Conservation (phyloP, 2,329 filamentous ascomycete genomes). For the Colletotrichum chlorophyti region DNA sequence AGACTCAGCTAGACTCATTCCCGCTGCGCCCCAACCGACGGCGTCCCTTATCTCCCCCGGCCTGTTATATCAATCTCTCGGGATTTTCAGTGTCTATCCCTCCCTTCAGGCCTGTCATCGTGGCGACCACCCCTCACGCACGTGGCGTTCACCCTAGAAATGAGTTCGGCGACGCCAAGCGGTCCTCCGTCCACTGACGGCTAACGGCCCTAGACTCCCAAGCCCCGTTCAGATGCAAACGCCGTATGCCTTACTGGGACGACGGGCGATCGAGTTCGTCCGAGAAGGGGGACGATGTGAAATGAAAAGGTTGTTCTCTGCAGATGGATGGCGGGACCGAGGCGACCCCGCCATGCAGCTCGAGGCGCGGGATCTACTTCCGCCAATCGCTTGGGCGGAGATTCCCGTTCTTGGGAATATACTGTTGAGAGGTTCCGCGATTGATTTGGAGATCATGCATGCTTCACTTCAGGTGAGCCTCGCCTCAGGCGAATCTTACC, state of each 20-base stretch:
- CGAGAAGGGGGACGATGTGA: neutral
- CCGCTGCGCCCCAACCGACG: neutral
- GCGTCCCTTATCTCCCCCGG: neutral
- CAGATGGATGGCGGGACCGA: neutral
- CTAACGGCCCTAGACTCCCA: slow-evolving; percentile 1
- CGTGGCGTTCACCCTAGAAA: neutral
- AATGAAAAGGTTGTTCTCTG: neutral
- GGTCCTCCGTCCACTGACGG: neutral
- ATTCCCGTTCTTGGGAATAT: slow-evolving; percentile 2
- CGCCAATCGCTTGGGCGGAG: slow-evolving; percentile 14
- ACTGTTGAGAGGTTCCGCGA: neutral
- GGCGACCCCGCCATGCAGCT: neutral
- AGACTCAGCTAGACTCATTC: neutral
- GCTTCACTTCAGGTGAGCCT: too few relatives aligned
- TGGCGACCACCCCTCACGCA: neutral
- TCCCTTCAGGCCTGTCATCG: neutral
- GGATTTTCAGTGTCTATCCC: too few relatives aligned
- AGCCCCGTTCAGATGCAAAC: neutral
- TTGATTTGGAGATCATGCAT: neutral
- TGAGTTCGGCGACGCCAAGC: neutral
- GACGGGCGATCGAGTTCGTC: neutral
- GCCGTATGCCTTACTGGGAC: neutral
- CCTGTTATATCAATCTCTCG: neutral
- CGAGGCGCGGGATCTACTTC: slow-evolving; percentile 3
- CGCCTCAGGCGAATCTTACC: neutral